phyloP scores from a whole-genome alignment of 495 filamentous ascomycete genomes.

The Apiosordaria backusii region DNA sequence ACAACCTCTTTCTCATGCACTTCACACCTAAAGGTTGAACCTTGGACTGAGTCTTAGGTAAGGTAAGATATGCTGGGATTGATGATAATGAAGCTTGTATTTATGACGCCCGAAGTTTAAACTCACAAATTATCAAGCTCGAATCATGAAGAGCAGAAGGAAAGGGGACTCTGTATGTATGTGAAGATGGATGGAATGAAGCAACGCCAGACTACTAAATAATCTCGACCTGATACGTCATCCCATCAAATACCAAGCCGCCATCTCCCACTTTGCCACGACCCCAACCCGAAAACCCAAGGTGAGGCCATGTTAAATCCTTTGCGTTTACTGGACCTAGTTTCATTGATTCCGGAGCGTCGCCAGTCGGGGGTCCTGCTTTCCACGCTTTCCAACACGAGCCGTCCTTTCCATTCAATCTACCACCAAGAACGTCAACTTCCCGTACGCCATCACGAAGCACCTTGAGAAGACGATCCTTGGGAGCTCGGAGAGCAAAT shows the following conservation, averaged over 20 bases:
- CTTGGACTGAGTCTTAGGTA: no score
- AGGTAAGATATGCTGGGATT: no score
- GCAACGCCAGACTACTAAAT: background rate
- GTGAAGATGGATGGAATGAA: no score
- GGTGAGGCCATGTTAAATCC: background rate
- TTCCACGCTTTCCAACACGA: background rate
- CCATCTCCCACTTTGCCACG: background rate
- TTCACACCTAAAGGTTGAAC: no score
- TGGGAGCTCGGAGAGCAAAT: background rate
- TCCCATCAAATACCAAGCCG: background rate
- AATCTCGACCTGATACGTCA: background rate
- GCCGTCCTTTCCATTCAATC: background rate
- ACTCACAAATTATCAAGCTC: no score
- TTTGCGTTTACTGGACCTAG: background rate
- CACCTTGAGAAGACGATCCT: background rate
- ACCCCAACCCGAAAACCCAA: background rate
- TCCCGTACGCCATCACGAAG: background rate
- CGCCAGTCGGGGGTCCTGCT: background rate
- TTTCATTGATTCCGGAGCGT: background rate
- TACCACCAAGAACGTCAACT: background rate
- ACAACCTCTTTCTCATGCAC: no score
- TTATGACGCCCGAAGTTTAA: no score
- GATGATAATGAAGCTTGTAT: no score
- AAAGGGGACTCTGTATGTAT: conserved; percentile 10
- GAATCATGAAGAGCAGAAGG: no score